Percentiles rank a stretch among this genome's conserved stretches.
Evolutionary conservation across 495 filamentous ascomycete genomes (phyloP).

Genomic region (Penicillium maclennaniae): DNA sequence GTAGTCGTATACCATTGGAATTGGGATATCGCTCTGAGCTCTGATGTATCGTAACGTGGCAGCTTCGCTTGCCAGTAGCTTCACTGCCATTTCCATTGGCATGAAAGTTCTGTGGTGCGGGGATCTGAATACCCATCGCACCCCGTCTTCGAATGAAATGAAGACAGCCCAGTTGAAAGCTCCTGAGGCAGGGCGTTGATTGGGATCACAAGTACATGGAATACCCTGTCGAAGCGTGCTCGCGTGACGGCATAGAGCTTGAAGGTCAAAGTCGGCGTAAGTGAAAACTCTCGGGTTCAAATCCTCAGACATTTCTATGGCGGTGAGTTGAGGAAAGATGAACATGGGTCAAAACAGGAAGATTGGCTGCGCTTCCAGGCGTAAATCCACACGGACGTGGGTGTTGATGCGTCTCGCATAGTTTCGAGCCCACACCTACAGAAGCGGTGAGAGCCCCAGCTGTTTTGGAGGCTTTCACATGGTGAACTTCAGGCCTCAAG

Average conservation of each 20-base stretch:
- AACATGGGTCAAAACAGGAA: too few species aligned
- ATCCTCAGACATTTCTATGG: too few species aligned
- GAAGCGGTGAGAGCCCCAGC: too few species aligned
- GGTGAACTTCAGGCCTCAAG: too few species aligned
- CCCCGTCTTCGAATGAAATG: slow-evolving; percentile 23
- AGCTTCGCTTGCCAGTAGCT: slow-evolving; percentile 24
- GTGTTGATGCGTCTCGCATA: too few species aligned
- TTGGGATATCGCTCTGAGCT: slow-evolving; percentile 25
- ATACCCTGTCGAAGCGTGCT: slow-evolving; percentile 19
- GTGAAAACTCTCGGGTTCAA: slow-evolving; percentile 6
- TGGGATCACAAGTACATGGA: slow-evolving; percentile 18
- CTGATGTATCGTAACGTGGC: slow-evolving; percentile 23
- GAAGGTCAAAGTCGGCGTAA: slow-evolving; percentile 21
- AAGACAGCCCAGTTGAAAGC: slow-evolving; percentile 29
- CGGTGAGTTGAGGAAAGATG: too few species aligned
- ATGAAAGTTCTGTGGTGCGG: slow-evolving; percentile 10
- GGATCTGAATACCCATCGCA: slow-evolving; percentile 28
- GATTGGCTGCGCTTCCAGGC: too few species aligned
- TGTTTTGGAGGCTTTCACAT: too few species aligned
- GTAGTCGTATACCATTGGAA: slow-evolving; percentile 23
- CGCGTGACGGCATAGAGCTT: slow-evolving; percentile 18
- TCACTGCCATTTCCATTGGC: slow-evolving; percentile 15
- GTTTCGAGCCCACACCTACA: too few species aligned
- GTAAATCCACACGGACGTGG: too few species aligned
- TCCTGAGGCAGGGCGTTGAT: slow-evolving; percentile 23